Conservation (phyloP, 176 grass and related monocot species). For the Themeda triandra region DNA sequence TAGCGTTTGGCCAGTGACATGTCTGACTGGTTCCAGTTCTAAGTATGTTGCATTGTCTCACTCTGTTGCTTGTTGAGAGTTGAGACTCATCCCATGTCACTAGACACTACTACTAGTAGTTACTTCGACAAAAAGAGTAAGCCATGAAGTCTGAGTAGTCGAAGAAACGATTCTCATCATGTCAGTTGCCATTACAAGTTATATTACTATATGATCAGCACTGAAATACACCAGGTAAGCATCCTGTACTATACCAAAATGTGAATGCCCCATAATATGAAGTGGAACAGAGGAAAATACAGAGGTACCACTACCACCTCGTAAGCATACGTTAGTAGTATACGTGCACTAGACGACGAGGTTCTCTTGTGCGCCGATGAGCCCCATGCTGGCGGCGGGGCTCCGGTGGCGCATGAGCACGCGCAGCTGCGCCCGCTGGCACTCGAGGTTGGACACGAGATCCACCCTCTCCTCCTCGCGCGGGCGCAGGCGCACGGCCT, state of each 20-base stretch:
- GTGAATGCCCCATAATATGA: not conserved
- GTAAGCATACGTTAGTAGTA: not conserved
- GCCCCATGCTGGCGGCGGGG: slow-evolving; percentile 33
- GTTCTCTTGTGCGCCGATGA: slow-evolving; percentile 35
- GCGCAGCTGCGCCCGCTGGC: slow-evolving; percentile 77
- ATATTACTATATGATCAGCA: not conserved
- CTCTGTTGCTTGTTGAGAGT: slow-evolving; percentile 1
- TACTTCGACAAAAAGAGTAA: not conserved
- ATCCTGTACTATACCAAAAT: slow-evolving; percentile 7
- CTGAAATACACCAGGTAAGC: not conserved
- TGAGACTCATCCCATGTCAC: not conserved
- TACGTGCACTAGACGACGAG: slow-evolving; percentile 38
- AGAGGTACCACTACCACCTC: not conserved
- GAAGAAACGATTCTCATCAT: not conserved
- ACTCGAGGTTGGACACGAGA: slow-evolving; percentile 64
- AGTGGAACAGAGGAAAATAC: not conserved
- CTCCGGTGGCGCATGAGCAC: slow-evolving; percentile 57
- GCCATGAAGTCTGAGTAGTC: not conserved
- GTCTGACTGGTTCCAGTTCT: not conserved
- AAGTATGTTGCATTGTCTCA: not conserved
- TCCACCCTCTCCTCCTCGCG: slow-evolving; percentile 47
- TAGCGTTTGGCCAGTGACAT: slow-evolving; percentile 7
- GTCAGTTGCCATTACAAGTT: not conserved
- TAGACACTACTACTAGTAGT: not conserved
- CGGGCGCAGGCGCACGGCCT: slow-evolving; percentile 36